Base-by-base conservation (phyloP, 352 stramenopile species). In the Globisporangium viniferum region DNA sequence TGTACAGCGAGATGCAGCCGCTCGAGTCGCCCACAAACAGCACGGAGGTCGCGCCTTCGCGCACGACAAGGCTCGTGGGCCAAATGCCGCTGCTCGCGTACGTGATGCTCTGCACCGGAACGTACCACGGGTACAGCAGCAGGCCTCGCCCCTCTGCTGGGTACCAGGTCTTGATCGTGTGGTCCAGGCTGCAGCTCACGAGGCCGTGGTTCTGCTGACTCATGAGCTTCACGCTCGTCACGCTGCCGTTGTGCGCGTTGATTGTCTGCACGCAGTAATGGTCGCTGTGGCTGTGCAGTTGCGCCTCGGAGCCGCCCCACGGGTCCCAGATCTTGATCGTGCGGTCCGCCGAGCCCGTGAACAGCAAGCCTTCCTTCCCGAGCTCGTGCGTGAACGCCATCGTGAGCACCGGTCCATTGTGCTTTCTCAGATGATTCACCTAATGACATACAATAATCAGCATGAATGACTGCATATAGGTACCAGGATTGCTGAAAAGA, bases 241-340 rank as follows among this genome's bases (percentile, higher is more conserved):
- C 72, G 57, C 76, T 89, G 9, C 82, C 78, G 22, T 71, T 58
- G 64, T 94, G 86, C 1, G 74, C 80, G 22, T 68, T 78, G 12
- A 94, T 75, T 15, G 81, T 92, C 64, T 93, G 86, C 8, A 93
- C 82, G 41, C 82, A 92, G 24, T 72, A 75, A 14, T 80, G 68
- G 15, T 80, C 69, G 31, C 69, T 57, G 18, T 59, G 68, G 20
- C 68, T 69, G 46, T 80, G 76, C n/a, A 86, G 49, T 24, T 77
- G 71, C 0, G 77, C 74, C 33, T 90, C 78, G 3, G 71, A 68
- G 20, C 64, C 70, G 29, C 79, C 66, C 81, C 80, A 90, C 12
- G 82, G 81, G 58, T 93, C 86, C 86, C 86, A 93, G 7, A 92
- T 69, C 53, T 85, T 89, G 56, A 94, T 90, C 0, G 76, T 82